Evolutionary conservation across 2,329 filamentous ascomycete genomes (phyloP).

Genomic region (Westerdykella sp.): DNA sequence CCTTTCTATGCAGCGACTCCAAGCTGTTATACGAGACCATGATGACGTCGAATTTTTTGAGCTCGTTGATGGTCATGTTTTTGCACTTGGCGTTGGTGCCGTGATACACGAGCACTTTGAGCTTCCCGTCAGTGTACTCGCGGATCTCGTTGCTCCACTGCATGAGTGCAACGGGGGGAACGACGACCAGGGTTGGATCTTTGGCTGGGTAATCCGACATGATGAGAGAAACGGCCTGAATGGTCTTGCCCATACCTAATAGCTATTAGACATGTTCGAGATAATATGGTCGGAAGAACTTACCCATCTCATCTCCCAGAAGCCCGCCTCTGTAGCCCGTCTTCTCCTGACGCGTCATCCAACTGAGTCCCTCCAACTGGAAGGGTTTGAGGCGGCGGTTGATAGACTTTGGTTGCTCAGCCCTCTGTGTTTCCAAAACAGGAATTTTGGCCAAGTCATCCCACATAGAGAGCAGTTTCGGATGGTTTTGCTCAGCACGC

Average conservation of each 20-base stretch:
- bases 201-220: constrained; percentile 94
- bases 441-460: constrained; percentile 62
- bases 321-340: constrained; percentile 81
- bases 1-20: constrained; percentile 87
- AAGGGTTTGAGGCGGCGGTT: constrained; percentile 83
- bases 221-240: constrained; percentile 93
- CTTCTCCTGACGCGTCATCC: constrained; percentile 89
- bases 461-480: constrained; percentile 81
- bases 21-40: constrained; percentile 94
- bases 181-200: constrained; percentile 76
- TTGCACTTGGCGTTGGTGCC: constrained; percentile 81
- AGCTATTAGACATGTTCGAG: not conserved
- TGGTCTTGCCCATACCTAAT: constrained; percentile 77
- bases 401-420: constrained; percentile 69
- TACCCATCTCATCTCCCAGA: constrained; percentile 93
- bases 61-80: constrained; percentile 63
- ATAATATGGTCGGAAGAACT: not conserved
- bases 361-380: constrained; percentile 86
- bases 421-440: constrained; percentile 57
- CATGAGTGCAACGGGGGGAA: constrained; percentile 90
- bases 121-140: constrained; percentile 73
- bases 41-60: constrained; percentile 83
- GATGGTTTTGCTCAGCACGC: constrained; percentile 70
- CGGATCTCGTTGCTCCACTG: constrained; percentile 66
- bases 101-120: constrained; percentile 89